Base-by-base conservation (phyloP, 129 eudicot genomes). In the Flaveria ramosissima region DNA sequence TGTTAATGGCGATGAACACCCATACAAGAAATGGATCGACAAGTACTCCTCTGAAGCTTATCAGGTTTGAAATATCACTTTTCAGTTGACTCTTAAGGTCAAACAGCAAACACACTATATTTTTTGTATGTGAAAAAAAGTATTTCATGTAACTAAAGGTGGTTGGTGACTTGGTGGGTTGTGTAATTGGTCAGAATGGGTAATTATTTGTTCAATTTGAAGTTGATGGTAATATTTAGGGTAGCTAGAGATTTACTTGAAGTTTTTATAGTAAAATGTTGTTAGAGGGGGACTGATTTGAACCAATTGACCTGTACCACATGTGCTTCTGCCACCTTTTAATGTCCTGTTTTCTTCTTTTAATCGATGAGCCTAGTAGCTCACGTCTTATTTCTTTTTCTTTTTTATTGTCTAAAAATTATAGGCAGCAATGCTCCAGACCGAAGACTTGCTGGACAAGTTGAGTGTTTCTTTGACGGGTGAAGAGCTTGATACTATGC, bases 391-490 rank as follows among this genome's bases (percentile, higher is more conserved):
- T 36, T 36, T 36, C 41, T 36, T 36, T 5, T 36, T 6, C 6
- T 9, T 9, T 59, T 21, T 59, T 30, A 21, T 59, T 57, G 23
- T 17, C 36, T 11, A 21, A 59, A 21, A 59, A 9, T 20, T 10
- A 20, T 59, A 93, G 98, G 90, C 79, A 26, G 77, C 87, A 10
- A 78, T 93, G 72, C 78, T 79, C 76, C 93, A 83, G 74, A 90
- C 81, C 14, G 98, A 93, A 82, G 93, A 88, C 77, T 87, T 87
- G 69, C 84, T 91, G 84, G 97, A 90, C 71, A 91, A 87, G 68
- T 83, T 93, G 62, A 91, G 97, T 74, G 93, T 85, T 36, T 82
- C 97, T 64, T 85, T 93, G 82, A 89, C 97, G 2, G 93, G 96
- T 30, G 97, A 91, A 86, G 98, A 93, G 77, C 91, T 90, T 69